Evolutionary conservation across 371 early-diverging fungal species (phyloP), one percentile per base, ranked within the genome.

Genomic region (Parasitella parasitica): DNA sequence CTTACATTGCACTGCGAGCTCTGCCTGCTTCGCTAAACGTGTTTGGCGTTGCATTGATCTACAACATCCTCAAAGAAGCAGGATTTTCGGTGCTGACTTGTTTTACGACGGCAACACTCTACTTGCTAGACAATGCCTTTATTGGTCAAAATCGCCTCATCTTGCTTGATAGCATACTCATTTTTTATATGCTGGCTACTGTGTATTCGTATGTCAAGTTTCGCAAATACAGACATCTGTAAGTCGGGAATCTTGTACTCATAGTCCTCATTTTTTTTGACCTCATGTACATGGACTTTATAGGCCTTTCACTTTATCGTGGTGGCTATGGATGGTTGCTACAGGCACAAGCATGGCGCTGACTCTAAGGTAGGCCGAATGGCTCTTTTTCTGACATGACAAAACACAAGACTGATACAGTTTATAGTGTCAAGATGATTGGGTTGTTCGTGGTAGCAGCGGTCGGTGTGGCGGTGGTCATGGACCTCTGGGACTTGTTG

Each of bases 141-240:
- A 84, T 94, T 39, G 88, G 96, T 12, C 96, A 98, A 70, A 90
- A 89, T 46, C 83, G 97, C 22, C 72, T 94, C 56, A 97, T 97
- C 27, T 77, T 97, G 27, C 80, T 98, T 57, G 98, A 98, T 68
- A 85, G 94, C 22, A 88, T 90, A 58, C 72, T 98, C 41, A 81
- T 97, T 27, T 87, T 97, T 54, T 96, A 93, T 60, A 89, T 86
- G 27, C 84, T 89, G 0, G 69, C 83, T 46, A 86, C 94, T 0
- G 69, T 85, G 6, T 86, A 92, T 75, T 78, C 81, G 51, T 97
- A 94, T 91, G 74, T 87, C 49, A 78, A 84, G 61, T 97, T 96
- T 66, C 85, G 84, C 54, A 85, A 88, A 52, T 72, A 84, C 39
- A 67, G 89, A 35, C 16, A 60, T 32, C 12, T 20, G 91, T 38